Base-by-base conservation (phyloP, 805 yeast genomes). In the Metschnikowia picachoensis region DNA sequence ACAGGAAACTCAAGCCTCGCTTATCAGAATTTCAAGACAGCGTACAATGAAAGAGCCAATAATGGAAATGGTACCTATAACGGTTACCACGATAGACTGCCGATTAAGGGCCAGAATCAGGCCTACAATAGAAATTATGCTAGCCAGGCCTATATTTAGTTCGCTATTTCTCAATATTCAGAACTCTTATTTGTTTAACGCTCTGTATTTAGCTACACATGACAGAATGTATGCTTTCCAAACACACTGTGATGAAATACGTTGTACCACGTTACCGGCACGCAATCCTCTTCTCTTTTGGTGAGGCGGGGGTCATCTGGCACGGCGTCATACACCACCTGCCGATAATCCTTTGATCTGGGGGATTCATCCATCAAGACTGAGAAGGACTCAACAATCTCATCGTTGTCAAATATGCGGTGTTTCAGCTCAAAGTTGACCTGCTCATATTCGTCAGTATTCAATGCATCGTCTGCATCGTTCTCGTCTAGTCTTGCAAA, bases 251-350 rank as follows among this genome's bases (percentile, higher is more conserved):
- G 75, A 50, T 70, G 79, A 49, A 79, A 73, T 0, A 77, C 70
- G 46, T 72, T 77, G 50, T 59, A 70, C 82, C 82, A 78, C 0
- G 80, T 77, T 10, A 78, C 69, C 3, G 72, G 72, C 27, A 68
- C 74, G 60, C 82, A 78, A 27, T 65, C 65, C 16, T 55, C 56
- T 8, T 44, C 44, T 60, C 55, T 29, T 31, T 27, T 32, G 11
- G 25, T 11, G 12, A 36, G 28, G 17, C 14, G 25, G 20, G 14
- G 3, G 11, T 28, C 38, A 8, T 5, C 25, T 3, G 32, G 29
- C 27, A n/a, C 2, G 9, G 31, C 43, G 13, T 39, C 47, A 29
- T 39, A 37, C 13, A 29, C 29, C 29, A 43, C 37, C 34, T 39
- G 36, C 12, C 43, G 20, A 27, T 33, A 43, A 25, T 40, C 39